Evolutionary conservation across 164 flowering plant genomes (phyloP).

Genomic region (Paratinospora sagittata): DNA sequence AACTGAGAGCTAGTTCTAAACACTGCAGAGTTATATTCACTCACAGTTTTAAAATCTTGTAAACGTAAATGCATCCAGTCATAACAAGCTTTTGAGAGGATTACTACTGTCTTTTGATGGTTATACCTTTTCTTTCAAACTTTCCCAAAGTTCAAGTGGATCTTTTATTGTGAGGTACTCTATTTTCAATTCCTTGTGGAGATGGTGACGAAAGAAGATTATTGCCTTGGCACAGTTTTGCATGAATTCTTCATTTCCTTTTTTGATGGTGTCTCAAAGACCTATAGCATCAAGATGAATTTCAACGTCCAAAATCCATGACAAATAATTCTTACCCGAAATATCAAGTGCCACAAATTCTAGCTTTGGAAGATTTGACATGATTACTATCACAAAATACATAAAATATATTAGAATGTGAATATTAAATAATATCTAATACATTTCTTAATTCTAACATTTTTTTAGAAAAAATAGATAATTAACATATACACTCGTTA

Average conservation of each 20-base stretch:
- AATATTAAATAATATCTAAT: too few species aligned
- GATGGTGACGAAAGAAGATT: not conserved
- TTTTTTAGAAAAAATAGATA: too few species aligned
- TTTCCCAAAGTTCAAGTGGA: not conserved
- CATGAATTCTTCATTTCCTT: not conserved
- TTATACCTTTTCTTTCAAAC: conserved; percentile 1
- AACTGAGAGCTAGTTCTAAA: not conserved
- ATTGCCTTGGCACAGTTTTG: not conserved
- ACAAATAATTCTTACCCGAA: not conserved
- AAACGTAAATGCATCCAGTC: too few species aligned
- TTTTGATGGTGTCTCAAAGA: not conserved
- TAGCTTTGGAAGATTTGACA: too few species aligned
- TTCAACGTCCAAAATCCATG: not conserved
- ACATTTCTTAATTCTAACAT: too few species aligned
- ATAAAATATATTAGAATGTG: too few species aligned
- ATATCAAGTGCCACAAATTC: not conserved
- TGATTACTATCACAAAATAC: too few species aligned
- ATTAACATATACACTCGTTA: too few species aligned
- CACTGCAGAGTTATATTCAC: too few species aligned
- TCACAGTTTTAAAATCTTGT: too few species aligned
- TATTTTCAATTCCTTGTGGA: not conserved
- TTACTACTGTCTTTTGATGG: too few species aligned
- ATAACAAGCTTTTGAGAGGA: too few species aligned
- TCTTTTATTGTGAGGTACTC: not conserved
- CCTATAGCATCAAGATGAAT: not conserved